Base-by-base conservation (phyloP, 208 protist genomes). In the Acanthamoeba royreba region DNA sequence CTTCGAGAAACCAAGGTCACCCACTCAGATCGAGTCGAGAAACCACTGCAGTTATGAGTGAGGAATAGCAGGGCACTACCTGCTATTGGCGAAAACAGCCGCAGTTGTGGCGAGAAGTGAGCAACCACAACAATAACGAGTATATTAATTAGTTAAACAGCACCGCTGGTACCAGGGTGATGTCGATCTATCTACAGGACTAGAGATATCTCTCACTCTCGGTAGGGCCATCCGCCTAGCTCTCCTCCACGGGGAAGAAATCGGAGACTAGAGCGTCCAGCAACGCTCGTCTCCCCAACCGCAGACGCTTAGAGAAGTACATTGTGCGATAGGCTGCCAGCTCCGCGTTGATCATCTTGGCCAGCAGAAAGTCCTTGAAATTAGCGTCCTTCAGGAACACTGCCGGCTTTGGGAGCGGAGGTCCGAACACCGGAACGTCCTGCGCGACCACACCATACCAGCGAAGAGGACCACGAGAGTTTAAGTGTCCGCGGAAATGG, bases 281-380 rank as follows among this genome's bases (percentile, higher is more conserved):
- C 35, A 90, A 38, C 8, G 83, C 83, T 13, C 52, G n/a, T 58
- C 83, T 38, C 5, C 83, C 83, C 13, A 53, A 45, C 9, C 83
- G 42, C 83, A 90, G 42, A 7, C 49, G 7, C 42, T 90, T 90
- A 13, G 47, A 90, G 83, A 90, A 90, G 42, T 63, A 66, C 7
- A 90, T 33, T 31, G 83, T 90, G 7, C 83, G 45, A 66, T 90
- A 90, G 83, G 83, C 31, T 17, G 83, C 83, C 46, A 90, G 49
- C 52, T 90, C 83, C 5, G 47, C 83, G 28, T 90, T 90, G 22
- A 90, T 90, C 83, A 90, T 33, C 42, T 90, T 90, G 43, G 83
- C 83, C 15, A 90, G 31, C 33, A 90, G 83, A 31, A 90, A 90
- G 52, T 90, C 83, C 33, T 40, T 58, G 52, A 90, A 90, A 47